Evolutionary conservation across 2,329 filamentous ascomycete genomes (phyloP).

Genomic region (Xylaria digitata): DNA sequence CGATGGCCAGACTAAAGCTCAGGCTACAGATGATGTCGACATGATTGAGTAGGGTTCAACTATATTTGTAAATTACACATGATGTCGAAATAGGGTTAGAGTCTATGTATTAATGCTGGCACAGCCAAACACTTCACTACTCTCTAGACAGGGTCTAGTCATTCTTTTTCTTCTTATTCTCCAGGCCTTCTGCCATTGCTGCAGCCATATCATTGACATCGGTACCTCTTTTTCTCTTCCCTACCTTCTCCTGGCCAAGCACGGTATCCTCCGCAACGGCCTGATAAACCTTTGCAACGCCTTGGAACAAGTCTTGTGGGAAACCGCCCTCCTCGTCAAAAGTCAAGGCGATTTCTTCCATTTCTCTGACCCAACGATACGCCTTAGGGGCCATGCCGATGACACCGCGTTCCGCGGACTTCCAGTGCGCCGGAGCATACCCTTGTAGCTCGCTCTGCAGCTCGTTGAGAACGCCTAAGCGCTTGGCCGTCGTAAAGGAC

Average conservation of each 20-base stretch:
- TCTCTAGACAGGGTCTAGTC: slow-evolving; percentile 35
- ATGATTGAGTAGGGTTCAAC: slow-evolving; percentile 69
- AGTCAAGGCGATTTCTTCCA: slow-evolving; percentile 78
- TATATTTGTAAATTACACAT: not conserved
- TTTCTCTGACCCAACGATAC: slow-evolving; percentile 81
- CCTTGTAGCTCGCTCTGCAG: slow-evolving; percentile 66
- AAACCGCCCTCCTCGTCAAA: slow-evolving; percentile 75
- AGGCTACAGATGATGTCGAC: slow-evolving; percentile 69
- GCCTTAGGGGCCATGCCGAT: slow-evolving; percentile 77
- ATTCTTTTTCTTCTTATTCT: slow-evolving; percentile 50
- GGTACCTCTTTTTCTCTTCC: slow-evolving; percentile 65
- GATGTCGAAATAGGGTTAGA: slow-evolving; percentile 2
- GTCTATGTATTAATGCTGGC: slow-evolving; percentile 9
- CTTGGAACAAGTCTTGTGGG: slow-evolving; percentile 64
- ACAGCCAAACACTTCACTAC: slow-evolving; percentile 14
- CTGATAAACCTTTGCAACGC: slow-evolving; percentile 71
- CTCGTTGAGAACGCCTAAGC: slow-evolving; percentile 70
- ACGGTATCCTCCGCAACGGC: slow-evolving; percentile 70
- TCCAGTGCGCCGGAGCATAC: slow-evolving; percentile 60
- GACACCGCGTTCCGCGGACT: slow-evolving; percentile 62
- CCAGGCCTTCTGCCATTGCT: slow-evolving; percentile 48
- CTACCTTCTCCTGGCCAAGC: slow-evolving; percentile 68
- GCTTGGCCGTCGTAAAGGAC: slow-evolving; percentile 74
- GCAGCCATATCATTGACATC: slow-evolving; percentile 68
- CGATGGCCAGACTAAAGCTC: slow-evolving; percentile 34